Percentiles rank a stretch among this genome's conserved stretches.
Conservation (phyloP, 1,139 yeast species). For the Suhomyces chickasaworum region DNA sequence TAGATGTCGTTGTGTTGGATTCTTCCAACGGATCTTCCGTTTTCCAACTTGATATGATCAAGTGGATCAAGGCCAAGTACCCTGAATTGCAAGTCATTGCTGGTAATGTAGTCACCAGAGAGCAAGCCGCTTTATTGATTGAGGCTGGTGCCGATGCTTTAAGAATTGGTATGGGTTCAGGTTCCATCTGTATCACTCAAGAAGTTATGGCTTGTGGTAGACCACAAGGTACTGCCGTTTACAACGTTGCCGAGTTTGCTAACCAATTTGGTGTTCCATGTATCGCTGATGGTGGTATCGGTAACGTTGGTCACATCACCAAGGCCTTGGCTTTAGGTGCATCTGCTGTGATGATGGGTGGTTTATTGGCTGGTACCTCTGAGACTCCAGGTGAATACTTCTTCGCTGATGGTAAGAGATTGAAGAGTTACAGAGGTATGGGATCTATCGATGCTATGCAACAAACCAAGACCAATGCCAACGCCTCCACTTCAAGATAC, state of each 20-base stretch:
- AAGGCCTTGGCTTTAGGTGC: constrained; percentile 98
- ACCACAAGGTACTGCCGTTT: constrained; percentile 98
- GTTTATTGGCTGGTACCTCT: constrained; percentile 96
- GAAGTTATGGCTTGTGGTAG: constrained; percentile 99
- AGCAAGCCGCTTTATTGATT: constrained; percentile 95
- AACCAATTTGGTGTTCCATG: constrained; percentile 91
- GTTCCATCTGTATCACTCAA: constrained; percentile 98
- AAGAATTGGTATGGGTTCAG: constrained; percentile 99
- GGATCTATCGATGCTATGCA: constrained; percentile 99
- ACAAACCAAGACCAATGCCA: constrained; percentile 82
- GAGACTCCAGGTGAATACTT: constrained; percentile 99
- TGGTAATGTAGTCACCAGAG: constrained; percentile 98
- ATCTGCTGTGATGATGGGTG: constrained; percentile 99
- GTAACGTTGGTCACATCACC: constrained; percentile 97
- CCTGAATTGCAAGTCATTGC: constrained; percentile 89
- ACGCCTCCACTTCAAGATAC: constrained; percentile 97
- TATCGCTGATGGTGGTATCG: constrained; percentile 99
- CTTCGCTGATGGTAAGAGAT: constrained; percentile 96
- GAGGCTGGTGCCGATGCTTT: constrained; percentile 97
- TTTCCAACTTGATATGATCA: constrained; percentile 91
- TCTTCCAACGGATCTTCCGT: constrained; percentile 97
- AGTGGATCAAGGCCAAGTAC: constrained; percentile 81
- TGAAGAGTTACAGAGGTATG: constrained; percentile 98
- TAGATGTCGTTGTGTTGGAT: constrained; percentile 94
- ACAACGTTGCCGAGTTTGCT: constrained; percentile 84